A percentile compares a stretch with the other conserved stretches of the same genome.
These are phyloP conservation scores for Coemansia sp. DNA, from an alignment of 192 early-diverging fungal species.

Conservation along the genomic window DNA sequence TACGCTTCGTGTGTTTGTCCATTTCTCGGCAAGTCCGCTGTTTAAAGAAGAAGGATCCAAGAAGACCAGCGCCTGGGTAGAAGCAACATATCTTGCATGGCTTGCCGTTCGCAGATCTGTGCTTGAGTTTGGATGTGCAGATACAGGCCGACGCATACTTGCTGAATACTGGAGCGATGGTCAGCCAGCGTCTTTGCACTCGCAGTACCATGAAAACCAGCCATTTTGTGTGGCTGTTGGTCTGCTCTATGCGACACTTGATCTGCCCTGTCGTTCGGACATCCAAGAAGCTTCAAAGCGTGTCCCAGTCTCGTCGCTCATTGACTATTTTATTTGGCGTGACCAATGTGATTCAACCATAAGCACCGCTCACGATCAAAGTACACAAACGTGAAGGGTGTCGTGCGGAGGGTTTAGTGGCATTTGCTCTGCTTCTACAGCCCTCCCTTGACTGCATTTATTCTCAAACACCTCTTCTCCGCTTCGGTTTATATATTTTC, in stretches of 20 bases:
- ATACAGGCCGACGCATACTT: conserved; percentile 10
- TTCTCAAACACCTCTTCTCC: too few relatives aligned
- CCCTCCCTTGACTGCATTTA: too few relatives aligned
- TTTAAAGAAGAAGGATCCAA: not conserved
- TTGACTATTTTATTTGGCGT: conserved; percentile 5
- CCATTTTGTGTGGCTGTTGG: not conserved
- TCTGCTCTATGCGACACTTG: conserved; percentile 21
- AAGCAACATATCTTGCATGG: conserved; percentile 32
- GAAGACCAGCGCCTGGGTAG: conserved; percentile 18
- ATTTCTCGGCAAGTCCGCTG: conserved; percentile 7
- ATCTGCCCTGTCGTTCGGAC: conserved; percentile 25
- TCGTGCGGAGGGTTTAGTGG: too few relatives aligned
- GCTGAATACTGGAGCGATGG: conserved; percentile 20
- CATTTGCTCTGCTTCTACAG: too few relatives aligned
- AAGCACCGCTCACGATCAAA: not conserved
- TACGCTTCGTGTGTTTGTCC: conserved; percentile 27
- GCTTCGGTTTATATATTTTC: too few relatives aligned
- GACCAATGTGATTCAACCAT: not conserved
- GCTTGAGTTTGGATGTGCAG: conserved; percentile 12
- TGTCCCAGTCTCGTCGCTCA: conserved; percentile 22
- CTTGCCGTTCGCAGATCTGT: conserved; percentile 18
- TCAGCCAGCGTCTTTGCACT: not conserved
- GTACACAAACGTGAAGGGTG: not conserved
- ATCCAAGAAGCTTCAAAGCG: conserved; percentile 19
- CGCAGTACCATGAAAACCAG: not conserved